Conservation (phyloP, 2,329 filamentous ascomycete species). For the Apiospora pterosperma region DNA sequence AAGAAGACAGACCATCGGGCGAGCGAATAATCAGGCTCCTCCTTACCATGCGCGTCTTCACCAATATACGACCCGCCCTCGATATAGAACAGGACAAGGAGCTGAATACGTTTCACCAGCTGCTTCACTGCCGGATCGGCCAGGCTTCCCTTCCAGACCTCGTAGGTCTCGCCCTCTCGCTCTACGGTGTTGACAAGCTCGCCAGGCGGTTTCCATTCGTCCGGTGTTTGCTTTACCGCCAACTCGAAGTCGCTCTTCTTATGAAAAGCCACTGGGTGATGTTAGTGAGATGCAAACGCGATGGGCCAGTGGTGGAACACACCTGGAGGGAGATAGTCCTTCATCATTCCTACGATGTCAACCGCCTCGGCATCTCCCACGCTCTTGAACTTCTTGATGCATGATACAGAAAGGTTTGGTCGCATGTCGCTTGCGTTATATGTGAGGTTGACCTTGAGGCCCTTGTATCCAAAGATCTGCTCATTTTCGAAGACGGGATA, state of each 20-base stretch:
- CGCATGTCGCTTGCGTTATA: slow-evolving; percentile 70
- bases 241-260: slow-evolving; percentile 59
- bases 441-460: slow-evolving; percentile 70
- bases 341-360: slow-evolving; percentile 64
- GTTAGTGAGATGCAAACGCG: slow-evolving; percentile 11
- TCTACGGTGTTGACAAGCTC: slow-evolving; percentile 63
- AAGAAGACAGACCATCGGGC: slow-evolving; percentile 93
- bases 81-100: slow-evolving; percentile 83
- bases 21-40: slow-evolving; percentile 68
- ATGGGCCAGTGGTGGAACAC: slow-evolving; percentile 22
- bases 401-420: slow-evolving; percentile 69
- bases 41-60: slow-evolving; percentile 40
- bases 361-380: slow-evolving; percentile 66
- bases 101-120: slow-evolving; percentile 76
- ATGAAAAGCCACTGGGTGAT: slow-evolving; percentile 60
- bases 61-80: slow-evolving; percentile 82
- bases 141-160: slow-evolving; percentile 80
- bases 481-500: slow-evolving; percentile 95
- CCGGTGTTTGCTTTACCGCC: slow-evolving; percentile 44
- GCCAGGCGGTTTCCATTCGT: slow-evolving; percentile 70
- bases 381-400: slow-evolving; percentile 66
- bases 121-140: slow-evolving; percentile 65
- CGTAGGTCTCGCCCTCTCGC: slow-evolving; percentile 61
- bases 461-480: slow-evolving; percentile 84
- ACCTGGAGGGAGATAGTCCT: slow-evolving; percentile 66